Conservation (phyloP, 441 rosid genomes). For the Brassica balearica region DNA sequence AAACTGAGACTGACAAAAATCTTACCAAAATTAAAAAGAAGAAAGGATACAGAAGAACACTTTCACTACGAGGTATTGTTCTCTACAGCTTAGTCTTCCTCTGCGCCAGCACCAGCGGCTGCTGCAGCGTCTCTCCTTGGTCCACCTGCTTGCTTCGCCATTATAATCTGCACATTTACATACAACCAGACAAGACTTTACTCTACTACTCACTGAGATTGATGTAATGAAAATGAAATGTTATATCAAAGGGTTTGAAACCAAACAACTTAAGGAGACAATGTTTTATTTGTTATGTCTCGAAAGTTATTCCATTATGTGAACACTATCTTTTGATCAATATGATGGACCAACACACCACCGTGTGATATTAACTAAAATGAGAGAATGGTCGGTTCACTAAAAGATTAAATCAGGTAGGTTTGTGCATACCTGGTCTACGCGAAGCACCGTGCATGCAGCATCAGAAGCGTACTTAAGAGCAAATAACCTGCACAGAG, state of each 20-base stretch:
- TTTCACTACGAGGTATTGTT: constrained; percentile 29
- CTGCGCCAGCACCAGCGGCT: constrained; percentile 88
- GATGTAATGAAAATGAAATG: neutral
- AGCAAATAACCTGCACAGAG: constrained; percentile 73
- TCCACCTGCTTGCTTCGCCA: constrained; percentile 99
- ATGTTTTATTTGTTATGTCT: neutral
- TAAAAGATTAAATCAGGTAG: too few relatives aligned
- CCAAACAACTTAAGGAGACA: neutral
- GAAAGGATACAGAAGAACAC: constrained; percentile 29
- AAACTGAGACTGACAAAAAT: constrained; percentile 28
- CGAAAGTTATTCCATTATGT: neutral
- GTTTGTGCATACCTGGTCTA: constrained; percentile 78
- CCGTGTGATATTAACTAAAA: neutral
- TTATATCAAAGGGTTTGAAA: neutral
- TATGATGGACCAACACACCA: neutral
- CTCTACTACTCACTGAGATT: constrained; percentile 3
- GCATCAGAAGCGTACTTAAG: constrained; percentile 99
- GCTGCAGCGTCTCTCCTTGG: constrained; percentile 87
- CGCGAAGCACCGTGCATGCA: constrained; percentile 98
- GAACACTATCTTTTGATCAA: neutral
- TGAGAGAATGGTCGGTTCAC: too few relatives aligned
- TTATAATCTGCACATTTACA: constrained; percentile 77
- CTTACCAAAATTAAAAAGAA: neutral
- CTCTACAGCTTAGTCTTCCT: constrained; percentile 67
- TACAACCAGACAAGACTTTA: constrained; percentile 13